These are phyloP conservation scores for Combretum micranthum DNA, from an alignment of 345 rosid species.

Conservation along the genomic window DNA sequence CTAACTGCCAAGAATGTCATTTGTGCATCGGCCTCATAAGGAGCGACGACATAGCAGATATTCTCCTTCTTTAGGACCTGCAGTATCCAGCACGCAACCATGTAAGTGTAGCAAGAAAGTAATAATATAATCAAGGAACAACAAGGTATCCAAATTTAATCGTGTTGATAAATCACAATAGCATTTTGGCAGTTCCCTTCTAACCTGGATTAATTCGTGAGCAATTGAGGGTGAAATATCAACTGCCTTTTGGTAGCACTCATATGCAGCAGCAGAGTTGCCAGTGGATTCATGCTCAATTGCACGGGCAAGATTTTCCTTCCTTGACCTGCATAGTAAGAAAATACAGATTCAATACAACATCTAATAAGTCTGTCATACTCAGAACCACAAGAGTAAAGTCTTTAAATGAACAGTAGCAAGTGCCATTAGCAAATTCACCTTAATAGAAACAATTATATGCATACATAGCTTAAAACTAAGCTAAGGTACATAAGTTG, in stretches of 20 bases:
- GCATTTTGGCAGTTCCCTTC: not conserved
- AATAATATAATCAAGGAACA: not conserved
- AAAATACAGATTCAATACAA: not conserved
- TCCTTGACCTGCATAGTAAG: slow-evolving; percentile 48
- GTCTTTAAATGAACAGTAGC: not conserved
- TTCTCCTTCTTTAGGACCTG: slow-evolving; percentile 79
- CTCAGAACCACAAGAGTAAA: not conserved
- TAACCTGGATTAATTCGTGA: slow-evolving; percentile 73
- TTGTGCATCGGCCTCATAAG: slow-evolving; percentile 98
- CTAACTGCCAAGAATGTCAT: slow-evolving; percentile 85
- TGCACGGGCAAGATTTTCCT: slow-evolving; percentile 84
- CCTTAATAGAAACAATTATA: too few relatives aligned
- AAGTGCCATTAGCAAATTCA: too few relatives aligned
- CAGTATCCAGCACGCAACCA: slow-evolving; percentile 14
- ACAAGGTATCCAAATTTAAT: slow-evolving; percentile 2
- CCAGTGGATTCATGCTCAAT: slow-evolving; percentile 76
- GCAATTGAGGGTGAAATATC: slow-evolving; percentile 95
- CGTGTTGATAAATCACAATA: not conserved
- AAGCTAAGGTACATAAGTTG: too few relatives aligned
- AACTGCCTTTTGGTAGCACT: slow-evolving; percentile 89
- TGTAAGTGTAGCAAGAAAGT: slow-evolving; percentile 12
- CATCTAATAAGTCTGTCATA: not conserved
- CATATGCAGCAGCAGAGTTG: slow-evolving; percentile 77
- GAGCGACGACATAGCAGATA: slow-evolving; percentile 73
- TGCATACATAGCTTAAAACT: too few relatives aligned